phyloP scores from a whole-genome alignment of 2,329 filamentous ascomycete genomes.

The Colletotrichum musicola region DNA sequence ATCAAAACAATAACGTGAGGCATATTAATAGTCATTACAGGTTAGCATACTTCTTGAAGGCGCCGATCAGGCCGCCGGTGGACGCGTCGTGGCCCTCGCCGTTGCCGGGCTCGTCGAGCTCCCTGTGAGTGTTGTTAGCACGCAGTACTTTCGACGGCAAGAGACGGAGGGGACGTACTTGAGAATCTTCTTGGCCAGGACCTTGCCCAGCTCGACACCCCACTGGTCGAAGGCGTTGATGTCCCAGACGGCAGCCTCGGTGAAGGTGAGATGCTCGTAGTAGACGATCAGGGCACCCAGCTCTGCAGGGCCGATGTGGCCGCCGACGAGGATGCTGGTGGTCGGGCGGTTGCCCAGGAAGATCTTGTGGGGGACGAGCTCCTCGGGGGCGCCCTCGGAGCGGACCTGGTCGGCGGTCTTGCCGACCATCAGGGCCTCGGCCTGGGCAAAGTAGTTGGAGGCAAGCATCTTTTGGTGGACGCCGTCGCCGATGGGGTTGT shows the following conservation, averaged over 20 bases:
- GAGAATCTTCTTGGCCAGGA: constrained; percentile 91
- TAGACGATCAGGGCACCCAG: constrained; percentile 96
- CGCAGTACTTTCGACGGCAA: neutral
- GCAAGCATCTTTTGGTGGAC: constrained; percentile 97
- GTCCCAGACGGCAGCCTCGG: constrained; percentile 97
- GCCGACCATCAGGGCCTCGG: constrained; percentile 91
- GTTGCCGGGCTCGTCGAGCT: constrained; percentile 84
- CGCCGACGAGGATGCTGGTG: constrained; percentile 89
- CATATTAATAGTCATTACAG: constrained; percentile 52
- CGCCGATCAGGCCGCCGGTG: constrained; percentile 89
- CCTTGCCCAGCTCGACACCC: constrained; percentile 98
- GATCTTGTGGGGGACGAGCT: constrained; percentile 96
- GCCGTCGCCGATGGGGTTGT: constrained; percentile 94
- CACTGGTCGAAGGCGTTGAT: constrained; percentile 99
- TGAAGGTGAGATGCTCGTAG: constrained; percentile 99
- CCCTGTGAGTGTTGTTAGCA: constrained; percentile 55
- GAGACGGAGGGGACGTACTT: constrained; percentile 43
- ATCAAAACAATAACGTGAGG: constrained; percentile 32
- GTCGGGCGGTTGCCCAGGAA: constrained; percentile 98
- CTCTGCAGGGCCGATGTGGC: constrained; percentile 93
- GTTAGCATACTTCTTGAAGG: constrained; percentile 83
- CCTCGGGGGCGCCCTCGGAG: constrained; percentile 78
- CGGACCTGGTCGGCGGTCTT: constrained; percentile 86
- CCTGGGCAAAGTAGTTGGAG: constrained; percentile 91
- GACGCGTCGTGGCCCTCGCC: constrained; percentile 84